phyloP scores from a whole-genome alignment of 1,284 basidiomycete species.

The Phenoliferia sp. region DNA sequence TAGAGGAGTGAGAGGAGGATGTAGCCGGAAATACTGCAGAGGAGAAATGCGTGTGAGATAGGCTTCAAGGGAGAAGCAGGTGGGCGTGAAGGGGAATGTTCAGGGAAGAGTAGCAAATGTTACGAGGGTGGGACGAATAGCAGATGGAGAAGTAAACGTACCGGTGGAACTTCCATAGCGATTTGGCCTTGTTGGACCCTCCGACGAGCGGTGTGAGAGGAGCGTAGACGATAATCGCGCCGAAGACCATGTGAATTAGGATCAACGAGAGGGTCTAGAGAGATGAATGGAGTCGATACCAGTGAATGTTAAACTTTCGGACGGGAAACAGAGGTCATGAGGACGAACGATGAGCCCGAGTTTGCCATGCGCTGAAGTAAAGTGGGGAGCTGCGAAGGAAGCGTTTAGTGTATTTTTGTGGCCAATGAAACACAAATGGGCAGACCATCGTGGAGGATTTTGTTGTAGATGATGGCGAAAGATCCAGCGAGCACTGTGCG shows the following conservation, averaged over 20 bases:
- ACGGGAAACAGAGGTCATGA: too few species aligned
- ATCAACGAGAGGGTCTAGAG: constrained; percentile 23
- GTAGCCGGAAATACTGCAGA: constrained; percentile 28
- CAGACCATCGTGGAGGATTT: constrained; percentile 28
- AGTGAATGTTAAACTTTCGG: background rate
- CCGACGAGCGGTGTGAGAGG: constrained; percentile 25
- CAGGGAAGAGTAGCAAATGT: too few species aligned
- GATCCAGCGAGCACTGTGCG: constrained; percentile 21
- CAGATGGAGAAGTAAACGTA: background rate
- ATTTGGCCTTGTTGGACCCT: constrained; percentile 22
- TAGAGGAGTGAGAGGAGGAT: constrained; percentile 25
- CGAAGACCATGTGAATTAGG: constrained; percentile 29
- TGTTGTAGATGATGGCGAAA: constrained; percentile 33
- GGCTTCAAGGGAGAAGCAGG: background rate
- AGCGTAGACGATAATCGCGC: constrained; percentile 28
- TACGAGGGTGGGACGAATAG: too few species aligned
- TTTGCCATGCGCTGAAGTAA: constrained; percentile 31
- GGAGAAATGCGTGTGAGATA: background rate
- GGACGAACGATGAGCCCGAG: constrained; percentile 26
- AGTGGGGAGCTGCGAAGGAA: constrained; percentile 22
- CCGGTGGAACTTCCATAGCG: constrained; percentile 35
- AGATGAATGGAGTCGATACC: too few species aligned
- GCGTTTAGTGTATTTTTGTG: background rate
- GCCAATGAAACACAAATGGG: background rate
- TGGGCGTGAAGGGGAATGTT: background rate